These are phyloP conservation scores for Yamadazyma paraphyllophila DNA, from an alignment of 805 yeast species.

Conservation along the genomic window DNA sequence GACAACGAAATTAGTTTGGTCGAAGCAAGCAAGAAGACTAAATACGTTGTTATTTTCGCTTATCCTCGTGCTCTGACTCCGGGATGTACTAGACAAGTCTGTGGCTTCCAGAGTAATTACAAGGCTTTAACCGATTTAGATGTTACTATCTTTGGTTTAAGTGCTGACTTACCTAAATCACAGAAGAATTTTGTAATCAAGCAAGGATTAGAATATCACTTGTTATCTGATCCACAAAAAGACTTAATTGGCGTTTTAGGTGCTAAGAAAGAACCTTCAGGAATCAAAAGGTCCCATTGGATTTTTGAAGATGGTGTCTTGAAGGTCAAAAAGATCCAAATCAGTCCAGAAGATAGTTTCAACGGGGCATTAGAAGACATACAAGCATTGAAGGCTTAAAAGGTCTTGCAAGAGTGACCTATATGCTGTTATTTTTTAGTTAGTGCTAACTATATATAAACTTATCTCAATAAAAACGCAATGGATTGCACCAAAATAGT, in stretches of 20 bases:
- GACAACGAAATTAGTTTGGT: slow-evolving; percentile 47
- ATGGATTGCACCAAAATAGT: slow-evolving; percentile 30
- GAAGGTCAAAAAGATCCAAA: slow-evolving; percentile 47
- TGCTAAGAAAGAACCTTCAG: slow-evolving; percentile 75
- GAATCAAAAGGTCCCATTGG: slow-evolving; percentile 90
- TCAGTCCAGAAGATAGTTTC: slow-evolving; percentile 55
- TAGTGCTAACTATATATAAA: neutral
- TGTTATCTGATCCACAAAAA: slow-evolving; percentile 74
- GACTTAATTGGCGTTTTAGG: slow-evolving; percentile 73
- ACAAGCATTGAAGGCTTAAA: slow-evolving; percentile 22
- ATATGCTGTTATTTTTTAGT: neutral
- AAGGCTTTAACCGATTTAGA: slow-evolving; percentile 47
- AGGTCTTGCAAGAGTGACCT: neutral
- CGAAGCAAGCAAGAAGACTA: slow-evolving; percentile 29
- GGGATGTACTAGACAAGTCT: slow-evolving; percentile 94
- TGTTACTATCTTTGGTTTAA: slow-evolving; percentile 71
- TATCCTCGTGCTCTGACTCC: slow-evolving; percentile 94
- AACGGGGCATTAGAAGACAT: slow-evolving; percentile 59
- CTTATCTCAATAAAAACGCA: slow-evolving; percentile 8
- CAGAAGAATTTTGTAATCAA: slow-evolving; percentile 75
- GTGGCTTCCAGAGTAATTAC: slow-evolving; percentile 76
- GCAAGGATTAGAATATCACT: slow-evolving; percentile 68
- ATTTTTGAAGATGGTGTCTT: slow-evolving; percentile 77
- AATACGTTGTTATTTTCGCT: slow-evolving; percentile 48
- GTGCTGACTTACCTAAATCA: slow-evolving; percentile 77